Base-by-base conservation (phyloP, 257 asterid genomes). In the Solanum pimpinellifolium region DNA sequence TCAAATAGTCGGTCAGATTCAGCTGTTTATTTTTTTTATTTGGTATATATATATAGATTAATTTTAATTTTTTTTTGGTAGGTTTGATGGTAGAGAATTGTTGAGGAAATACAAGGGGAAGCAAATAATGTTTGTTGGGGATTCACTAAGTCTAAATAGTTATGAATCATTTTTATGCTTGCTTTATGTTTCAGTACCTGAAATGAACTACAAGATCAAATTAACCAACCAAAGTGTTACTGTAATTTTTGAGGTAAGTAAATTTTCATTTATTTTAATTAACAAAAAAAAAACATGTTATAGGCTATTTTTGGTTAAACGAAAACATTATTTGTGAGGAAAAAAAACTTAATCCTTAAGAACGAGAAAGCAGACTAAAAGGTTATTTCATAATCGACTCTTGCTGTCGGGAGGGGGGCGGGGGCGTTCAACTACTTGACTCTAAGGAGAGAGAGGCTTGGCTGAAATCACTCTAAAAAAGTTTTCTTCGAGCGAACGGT, bases 41-140 rank as follows among this genome's bases (percentile, higher is more conserved):
- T 52, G n/a, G 11, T 18, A 18, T 6, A 18, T 52, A 16, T 49
- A 52, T 52, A 16, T 16, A 16, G 23, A 52, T 52, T 52, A 6
- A 16, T 6, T 6, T 52, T 52, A 16, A 52, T 1, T 6, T 52
- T 52, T 52, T 42, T 52, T 52, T 1, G 7, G 23, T 81, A 90
- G 91, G n/a, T 90, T 90, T 46, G 25, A 86, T 49, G 91, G 91
- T 1, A 49, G n/a, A 49, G 72, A 83, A 3, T 23, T 90, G 23
- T 69, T 90, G 76, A 37, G 41, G 31, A 90, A 86, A 74, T 69
- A 20, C 25, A 90, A 83, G 29, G 88, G 91, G 27, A 90, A 88
- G 78, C 68, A 74, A 2, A 83, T 90, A 18, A 88, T 88, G 91
- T 90, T 90, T n/a, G 72, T 83, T n/a, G 91, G 91, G 9, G 91